Base-by-base conservation (phyloP, 352 stramenopile species). In the Phytophthora pluvialis region DNA sequence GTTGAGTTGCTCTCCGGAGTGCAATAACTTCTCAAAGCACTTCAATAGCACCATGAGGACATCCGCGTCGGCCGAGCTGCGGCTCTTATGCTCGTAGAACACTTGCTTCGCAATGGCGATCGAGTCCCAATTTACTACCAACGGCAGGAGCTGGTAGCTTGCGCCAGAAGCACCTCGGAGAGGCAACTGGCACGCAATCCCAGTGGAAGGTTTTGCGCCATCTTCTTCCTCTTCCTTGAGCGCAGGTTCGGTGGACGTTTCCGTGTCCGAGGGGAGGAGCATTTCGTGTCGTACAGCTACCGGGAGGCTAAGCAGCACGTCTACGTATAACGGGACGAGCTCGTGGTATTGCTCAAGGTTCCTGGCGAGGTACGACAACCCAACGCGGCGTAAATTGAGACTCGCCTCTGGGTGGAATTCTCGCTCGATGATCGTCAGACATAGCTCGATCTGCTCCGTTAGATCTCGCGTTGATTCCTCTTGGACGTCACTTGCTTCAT, bases 251-350 rank as follows among this genome's bases (percentile, higher is more conserved):
- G 48, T 32, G 0, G 36, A 40, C 7, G n/a, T 18, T 25, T 46
- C 21, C 28, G 29, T 38, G 15, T 50, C 11, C 26, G n/a, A n/a
- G n/a, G n/a, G n/a, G n/a, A n/a, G n/a, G n/a, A 93, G 36, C 67
- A 91, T 83, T 36, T 61, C 36, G 11, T 64, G 60, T 15, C 80
- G 76, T 45, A 91, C 58, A 4, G 42, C 21, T 11, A 71, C 50
- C 10, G 86, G 79, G 1, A 94, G 39, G 16, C 81, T 92, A 26
- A 89, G 70, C 8, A 94, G 64, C 45, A 94, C 84, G 46, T 94
- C 86, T 3, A 91, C 74, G 35, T 88, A 95, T 15, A 92, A 64
- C 45, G 84, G 81, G 38, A 93, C 83, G 13, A 93, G 77, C 56
- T 93, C 84, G 43, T 93, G 86, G 32, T 91, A 93, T 16, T 76